Evolutionary conservation across 768 basidiomycete species (phyloP).

Genomic region (Sarcomyxa edulis): DNA sequence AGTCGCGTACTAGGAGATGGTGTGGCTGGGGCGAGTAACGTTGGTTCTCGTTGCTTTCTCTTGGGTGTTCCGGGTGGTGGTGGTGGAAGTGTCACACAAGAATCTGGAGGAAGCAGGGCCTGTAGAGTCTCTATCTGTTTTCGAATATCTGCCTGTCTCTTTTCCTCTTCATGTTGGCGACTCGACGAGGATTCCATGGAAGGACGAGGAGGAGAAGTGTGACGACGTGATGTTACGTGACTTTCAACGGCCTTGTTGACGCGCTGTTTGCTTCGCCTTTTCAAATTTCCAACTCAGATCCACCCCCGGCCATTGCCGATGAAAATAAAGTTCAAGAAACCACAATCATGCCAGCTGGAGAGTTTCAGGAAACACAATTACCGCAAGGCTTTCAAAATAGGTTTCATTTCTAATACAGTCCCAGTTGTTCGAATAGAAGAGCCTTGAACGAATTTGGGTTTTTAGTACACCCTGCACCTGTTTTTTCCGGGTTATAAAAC

Average conservation of each 20-base stretch:
- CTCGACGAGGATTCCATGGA: constrained; percentile 53
- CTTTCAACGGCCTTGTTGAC: too few relatives aligned
- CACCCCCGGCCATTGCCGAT: too few relatives aligned
- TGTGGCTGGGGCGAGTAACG: constrained; percentile 47
- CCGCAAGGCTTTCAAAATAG: too few relatives aligned
- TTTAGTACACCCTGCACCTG: too few relatives aligned
- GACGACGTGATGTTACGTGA: too few relatives aligned
- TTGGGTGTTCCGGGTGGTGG: constrained; percentile 39
- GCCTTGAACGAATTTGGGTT: too few relatives aligned
- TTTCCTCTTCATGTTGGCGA: constrained; percentile 30
- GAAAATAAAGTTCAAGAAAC: too few relatives aligned
- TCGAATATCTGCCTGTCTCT: constrained; percentile 43
- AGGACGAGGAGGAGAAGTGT: background rate
- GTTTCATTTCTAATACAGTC: too few relatives aligned
- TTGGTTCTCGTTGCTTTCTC: constrained; percentile 35
- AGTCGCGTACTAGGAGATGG: constrained; percentile 61
- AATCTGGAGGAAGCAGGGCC: constrained; percentile 41
- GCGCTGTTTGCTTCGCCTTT: constrained; percentile 16
- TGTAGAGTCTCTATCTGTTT: constrained; percentile 53
- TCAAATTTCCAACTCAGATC: constrained; percentile 31
- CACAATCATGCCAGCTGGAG: too few relatives aligned
- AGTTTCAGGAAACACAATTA: too few relatives aligned
- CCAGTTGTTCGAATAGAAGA: too few relatives aligned
- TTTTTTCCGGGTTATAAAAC: too few relatives aligned
- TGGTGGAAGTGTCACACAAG: constrained; percentile 8